These are phyloP conservation scores for Canariomyces notabilis DNA, from an alignment of 2,329 filamentous ascomycete species.

Conservation along the genomic window DNA sequence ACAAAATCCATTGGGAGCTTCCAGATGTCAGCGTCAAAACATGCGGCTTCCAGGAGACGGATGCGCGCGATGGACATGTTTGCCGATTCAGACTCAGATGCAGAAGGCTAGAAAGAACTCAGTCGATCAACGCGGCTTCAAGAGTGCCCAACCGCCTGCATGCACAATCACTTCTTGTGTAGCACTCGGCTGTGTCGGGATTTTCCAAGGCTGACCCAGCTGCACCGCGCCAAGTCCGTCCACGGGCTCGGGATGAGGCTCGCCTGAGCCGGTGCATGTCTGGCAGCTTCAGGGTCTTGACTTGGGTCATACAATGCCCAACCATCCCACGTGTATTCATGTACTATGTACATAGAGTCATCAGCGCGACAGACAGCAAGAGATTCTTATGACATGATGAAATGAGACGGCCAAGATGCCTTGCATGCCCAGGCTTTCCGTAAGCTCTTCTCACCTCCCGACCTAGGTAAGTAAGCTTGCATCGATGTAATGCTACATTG, in stretches of 20 bases:
- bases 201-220: background rate
- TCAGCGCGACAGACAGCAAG: background rate
- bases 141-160: too few species aligned
- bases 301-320: background rate
- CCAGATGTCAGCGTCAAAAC: constrained; percentile 24
- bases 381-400: background rate
- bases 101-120: constrained; percentile 2
- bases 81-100: constrained; percentile 61
- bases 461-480: too few species aligned
- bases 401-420: background rate
- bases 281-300: background rate
- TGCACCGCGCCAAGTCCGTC: constrained; percentile 9
- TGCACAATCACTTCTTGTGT: too few species aligned
- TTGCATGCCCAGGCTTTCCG: background rate
- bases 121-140: too few species aligned
- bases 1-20: constrained; percentile 24
- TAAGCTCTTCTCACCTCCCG: background rate
- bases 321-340: background rate
- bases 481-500: too few species aligned
- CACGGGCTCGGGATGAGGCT: constrained; percentile 5
- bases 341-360: too few species aligned
- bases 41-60: constrained; percentile 47
- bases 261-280: background rate
- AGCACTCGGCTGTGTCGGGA: background rate
- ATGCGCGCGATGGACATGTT: constrained; percentile 84